Base-by-base conservation (phyloP, 2,329 filamentous ascomycete genomes). In the Aspergillus bombycis region DNA sequence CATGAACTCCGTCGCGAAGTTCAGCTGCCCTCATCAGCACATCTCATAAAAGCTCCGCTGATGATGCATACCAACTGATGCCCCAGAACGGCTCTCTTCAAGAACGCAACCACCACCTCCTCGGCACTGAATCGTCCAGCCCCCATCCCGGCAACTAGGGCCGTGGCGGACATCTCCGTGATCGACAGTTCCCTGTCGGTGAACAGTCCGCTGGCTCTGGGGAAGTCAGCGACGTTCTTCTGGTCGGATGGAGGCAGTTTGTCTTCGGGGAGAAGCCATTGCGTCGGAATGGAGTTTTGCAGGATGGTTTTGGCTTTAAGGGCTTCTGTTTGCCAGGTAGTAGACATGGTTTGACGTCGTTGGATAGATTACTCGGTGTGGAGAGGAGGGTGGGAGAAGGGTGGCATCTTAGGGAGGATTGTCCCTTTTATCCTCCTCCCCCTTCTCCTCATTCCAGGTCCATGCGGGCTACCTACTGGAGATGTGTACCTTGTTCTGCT, bases 171-270 rank as follows among this genome's bases (percentile, higher is more conserved):
- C 61, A 69, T 68, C 48, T 86, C 83, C 0, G 86, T 88, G 62
- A 88, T 86, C 4, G 69, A 65, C 9, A 87, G 73, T 66, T 88
- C 86, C 11, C 77, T 69, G 12, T 77, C 66, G 10, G 70, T 81
- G 34, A 88, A 73, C 4, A 87, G 69, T 0, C 84, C 84, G 66
- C 83, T 82, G 63, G 77, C 72, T 38, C 76, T 74, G 4, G 74
- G 71, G 36, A 78, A 74, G 23, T 71, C 68, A 28, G 65, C 58
- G 14, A 78, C 74, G 61, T 74, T 70, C 38, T 77, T 72, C 57
- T 72, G 65, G 7, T 70, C 66, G 14, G 67, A 36, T 0, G 72
- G 66, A 4, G 76, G 76, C 2, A 78, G 62, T 55, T 69, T 68
- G 12, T 74, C 65, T 1, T 52, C 46, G 1, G 74, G 69, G 8